These are phyloP conservation scores for Kodamaea nitidulidarum DNA, from an alignment of 805 yeast species.

Conservation along the genomic window DNA sequence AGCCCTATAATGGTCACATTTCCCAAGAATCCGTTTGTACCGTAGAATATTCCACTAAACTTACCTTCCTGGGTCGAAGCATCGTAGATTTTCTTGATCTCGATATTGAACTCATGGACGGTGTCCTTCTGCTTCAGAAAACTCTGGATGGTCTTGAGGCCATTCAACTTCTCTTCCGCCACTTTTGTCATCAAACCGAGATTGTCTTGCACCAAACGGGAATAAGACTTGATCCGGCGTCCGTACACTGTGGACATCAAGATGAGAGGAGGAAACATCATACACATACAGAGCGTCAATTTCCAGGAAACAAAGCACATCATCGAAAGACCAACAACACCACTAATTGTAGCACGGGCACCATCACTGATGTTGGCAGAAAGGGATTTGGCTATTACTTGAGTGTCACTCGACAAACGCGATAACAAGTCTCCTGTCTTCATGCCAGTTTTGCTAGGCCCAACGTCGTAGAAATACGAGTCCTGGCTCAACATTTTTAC, in stretches of 20 bases:
- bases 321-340: constrained; percentile 84
- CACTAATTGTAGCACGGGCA: constrained; percentile 75
- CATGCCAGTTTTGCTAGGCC: constrained; percentile 44
- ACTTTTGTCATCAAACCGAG: constrained; percentile 84
- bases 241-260: constrained; percentile 82
- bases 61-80: constrained; percentile 78
- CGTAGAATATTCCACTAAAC: constrained; percentile 70
- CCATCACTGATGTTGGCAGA: constrained; percentile 92
- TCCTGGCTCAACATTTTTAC: constrained; percentile 79
- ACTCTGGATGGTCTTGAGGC: constrained; percentile 82
- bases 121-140: constrained; percentile 83
- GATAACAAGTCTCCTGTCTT: constrained; percentile 91
- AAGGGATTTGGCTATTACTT: constrained; percentile 78
- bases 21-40: constrained; percentile 80
- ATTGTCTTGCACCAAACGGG: constrained; percentile 75
- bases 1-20: constrained; percentile 75
- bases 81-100: constrained; percentile 59
- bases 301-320: constrained; percentile 85
- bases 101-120: constrained; percentile 67
- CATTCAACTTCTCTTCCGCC: constrained; percentile 85
- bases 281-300: constrained; percentile 73
- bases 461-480: constrained; percentile 82
- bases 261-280: constrained; percentile 80
- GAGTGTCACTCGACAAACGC: constrained; percentile 82
- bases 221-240: constrained; percentile 64